Evolutionary conservation across 164 flowering plant genomes (phyloP).

Genomic region (Litsea cubeba): DNA sequence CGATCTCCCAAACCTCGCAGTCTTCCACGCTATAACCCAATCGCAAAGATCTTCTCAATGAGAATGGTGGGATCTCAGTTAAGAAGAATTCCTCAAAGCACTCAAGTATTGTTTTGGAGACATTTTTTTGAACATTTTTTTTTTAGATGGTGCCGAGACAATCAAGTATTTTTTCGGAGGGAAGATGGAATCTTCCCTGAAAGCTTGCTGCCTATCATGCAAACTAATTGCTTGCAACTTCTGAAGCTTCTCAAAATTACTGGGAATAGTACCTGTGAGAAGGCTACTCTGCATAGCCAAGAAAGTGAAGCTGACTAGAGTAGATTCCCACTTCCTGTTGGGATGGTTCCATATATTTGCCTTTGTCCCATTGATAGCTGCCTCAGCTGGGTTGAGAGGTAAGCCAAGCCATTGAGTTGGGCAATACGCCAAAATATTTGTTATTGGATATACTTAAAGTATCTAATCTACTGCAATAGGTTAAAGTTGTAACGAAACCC

Average conservation of each 20-base stretch:
- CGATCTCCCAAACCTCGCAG: no score
- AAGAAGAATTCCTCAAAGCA: no score
- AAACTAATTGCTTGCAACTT: slow-evolving; percentile 14
- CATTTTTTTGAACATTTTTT: slow-evolving; percentile 19
- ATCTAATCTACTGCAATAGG: slow-evolving; percentile 28
- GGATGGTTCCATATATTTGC: slow-evolving; percentile 34
- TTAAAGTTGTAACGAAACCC: slow-evolving; percentile 12
- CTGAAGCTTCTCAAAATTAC: slow-evolving; percentile 23
- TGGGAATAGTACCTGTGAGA: slow-evolving; percentile 20
- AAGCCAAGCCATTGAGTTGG: slow-evolving; percentile 40
- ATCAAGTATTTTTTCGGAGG: slow-evolving; percentile 22
- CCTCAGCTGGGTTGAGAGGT: slow-evolving; percentile 31
- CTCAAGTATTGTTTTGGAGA: no score
- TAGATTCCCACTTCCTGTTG: slow-evolving; percentile 32
- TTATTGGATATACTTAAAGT: slow-evolving; percentile 34
- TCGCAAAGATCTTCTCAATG: no score
- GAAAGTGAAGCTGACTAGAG: slow-evolving; percentile 13
- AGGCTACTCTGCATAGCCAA: slow-evolving; percentile 23
- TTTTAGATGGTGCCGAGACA: slow-evolving; percentile 12
- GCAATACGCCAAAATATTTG: slow-evolving; percentile 35
- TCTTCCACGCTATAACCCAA: no score
- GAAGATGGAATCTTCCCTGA: slow-evolving; percentile 28
- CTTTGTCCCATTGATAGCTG: slow-evolving; percentile 26
- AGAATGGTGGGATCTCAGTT: no score
- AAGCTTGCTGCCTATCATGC: slow-evolving; percentile 5